Evolutionary conservation across 1,139 yeast genomes (phyloP).

Genomic region (Lizanozyma gosingica): DNA sequence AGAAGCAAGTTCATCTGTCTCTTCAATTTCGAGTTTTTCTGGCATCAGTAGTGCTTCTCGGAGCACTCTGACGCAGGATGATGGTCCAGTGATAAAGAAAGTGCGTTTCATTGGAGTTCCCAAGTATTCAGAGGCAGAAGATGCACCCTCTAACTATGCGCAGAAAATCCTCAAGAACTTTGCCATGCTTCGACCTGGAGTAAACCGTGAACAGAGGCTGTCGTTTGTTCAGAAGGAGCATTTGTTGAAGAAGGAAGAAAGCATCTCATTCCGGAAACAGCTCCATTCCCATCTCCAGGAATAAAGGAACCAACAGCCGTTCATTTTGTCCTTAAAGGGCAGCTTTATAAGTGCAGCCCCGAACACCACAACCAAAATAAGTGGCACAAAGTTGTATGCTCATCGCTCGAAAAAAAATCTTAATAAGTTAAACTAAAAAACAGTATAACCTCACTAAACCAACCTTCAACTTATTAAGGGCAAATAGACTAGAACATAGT

Average conservation of each 20-base stretch:
- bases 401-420: neutral
- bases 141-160: conserved; percentile 43
- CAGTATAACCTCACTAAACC: too few species aligned
- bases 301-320: too few species aligned
- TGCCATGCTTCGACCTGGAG: conserved; percentile 19
- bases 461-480: too few species aligned
- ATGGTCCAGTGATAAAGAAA: conserved; percentile 18
- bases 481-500: too few species aligned
- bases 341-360: too few species aligned
- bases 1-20: conserved; percentile 5
- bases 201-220: neutral
- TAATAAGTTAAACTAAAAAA: too few species aligned
- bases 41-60: conserved; percentile 2
- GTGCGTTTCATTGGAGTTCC: conserved; percentile 49
- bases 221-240: conserved; percentile 23
- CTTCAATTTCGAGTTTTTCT: conserved; percentile 5
- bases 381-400: neutral
- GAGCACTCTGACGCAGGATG: conserved; percentile 3
- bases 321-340: too few species aligned
- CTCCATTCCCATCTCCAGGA: conserved; percentile 9
- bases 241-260: conserved; percentile 42
- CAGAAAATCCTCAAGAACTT: conserved; percentile 39
- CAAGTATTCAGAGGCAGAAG: conserved; percentile 44
- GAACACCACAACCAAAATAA: conserved; percentile 1
- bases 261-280: conserved; percentile 37